Conservation (phyloP, 2,329 filamentous ascomycete genomes). For the Colletotrichum tropicale region DNA sequence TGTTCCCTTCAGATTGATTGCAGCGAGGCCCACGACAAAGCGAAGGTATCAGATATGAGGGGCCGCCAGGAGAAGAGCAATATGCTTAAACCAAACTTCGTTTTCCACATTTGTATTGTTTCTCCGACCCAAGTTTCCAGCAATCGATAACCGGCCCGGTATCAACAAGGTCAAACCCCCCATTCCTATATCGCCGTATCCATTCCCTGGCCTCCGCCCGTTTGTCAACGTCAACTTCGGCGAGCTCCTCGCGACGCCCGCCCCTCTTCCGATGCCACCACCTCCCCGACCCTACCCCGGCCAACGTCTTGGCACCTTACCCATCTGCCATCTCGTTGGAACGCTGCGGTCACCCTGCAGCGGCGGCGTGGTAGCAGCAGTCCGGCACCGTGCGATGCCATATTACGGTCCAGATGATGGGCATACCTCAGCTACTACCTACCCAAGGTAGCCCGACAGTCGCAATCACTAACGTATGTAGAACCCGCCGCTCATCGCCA, state of each 20-base stretch:
- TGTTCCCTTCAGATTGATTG: slow-evolving; percentile 8
- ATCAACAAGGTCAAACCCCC: neutral
- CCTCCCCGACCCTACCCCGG: slow-evolving; percentile 5
- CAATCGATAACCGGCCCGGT: neutral
- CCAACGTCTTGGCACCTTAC: slow-evolving; percentile 5
- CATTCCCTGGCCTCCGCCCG: neutral
- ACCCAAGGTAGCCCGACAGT: neutral
- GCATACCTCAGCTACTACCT: neutral
- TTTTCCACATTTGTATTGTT: slow-evolving; percentile 4
- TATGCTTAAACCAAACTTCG: slow-evolving; percentile 12
- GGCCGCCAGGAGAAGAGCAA: slow-evolving; percentile 3
- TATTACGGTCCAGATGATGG: neutral
- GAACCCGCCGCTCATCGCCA: neutral
- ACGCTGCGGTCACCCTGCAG: slow-evolving; percentile 8
- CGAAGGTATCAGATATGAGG: neutral
- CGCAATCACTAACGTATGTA: neutral
- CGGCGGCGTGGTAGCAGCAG: neutral
- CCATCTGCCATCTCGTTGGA: slow-evolving; percentile 16
- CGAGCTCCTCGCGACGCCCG: slow-evolving; percentile 37
- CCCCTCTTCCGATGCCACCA: slow-evolving; percentile 15
- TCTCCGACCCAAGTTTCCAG: neutral
- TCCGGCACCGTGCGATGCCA: slow-evolving; percentile 4
- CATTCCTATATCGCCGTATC: neutral
- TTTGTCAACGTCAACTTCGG: slow-evolving; percentile 38
- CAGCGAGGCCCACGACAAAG: neutral